A percentile compares a stretch with the other conserved stretches of the same genome.
Evolutionary conservation across 108 stramenopile species (phyloP).

Genomic region (Aurantiochytrium sp.): DNA sequence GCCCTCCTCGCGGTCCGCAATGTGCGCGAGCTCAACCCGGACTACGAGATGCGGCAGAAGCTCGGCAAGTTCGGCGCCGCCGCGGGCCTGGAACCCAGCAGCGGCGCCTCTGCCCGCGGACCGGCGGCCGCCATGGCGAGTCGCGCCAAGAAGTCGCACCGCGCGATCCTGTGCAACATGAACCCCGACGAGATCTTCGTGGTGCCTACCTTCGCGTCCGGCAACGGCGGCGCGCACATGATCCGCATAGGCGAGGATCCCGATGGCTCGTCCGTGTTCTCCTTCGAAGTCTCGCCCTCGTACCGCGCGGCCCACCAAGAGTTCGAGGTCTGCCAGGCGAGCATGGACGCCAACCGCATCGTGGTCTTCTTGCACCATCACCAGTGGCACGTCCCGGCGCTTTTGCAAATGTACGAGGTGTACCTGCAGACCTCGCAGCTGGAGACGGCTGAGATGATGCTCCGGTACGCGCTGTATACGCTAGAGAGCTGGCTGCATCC

Average conservation of each 20-base stretch:
- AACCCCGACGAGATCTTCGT: not conserved
- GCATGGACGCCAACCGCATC: not conserved
- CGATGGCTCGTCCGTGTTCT: not conserved
- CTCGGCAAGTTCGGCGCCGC: not conserved
- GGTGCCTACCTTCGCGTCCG: not conserved
- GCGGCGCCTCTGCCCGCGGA: not conserved
- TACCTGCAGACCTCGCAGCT: slow-evolving; percentile 9
- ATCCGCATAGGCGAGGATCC: not conserved
- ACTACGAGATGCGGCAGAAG: slow-evolving; percentile 2
- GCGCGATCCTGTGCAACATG: not conserved
- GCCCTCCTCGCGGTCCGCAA: not conserved
- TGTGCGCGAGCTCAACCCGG: not conserved
- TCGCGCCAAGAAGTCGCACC: not conserved
- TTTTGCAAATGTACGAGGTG: not conserved
- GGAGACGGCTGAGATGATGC: not conserved
- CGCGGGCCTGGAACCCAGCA: not conserved
- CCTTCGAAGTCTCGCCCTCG: not conserved
- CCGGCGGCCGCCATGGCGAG: not conserved
- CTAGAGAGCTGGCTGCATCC: not conserved
- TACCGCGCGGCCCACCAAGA: not conserved
- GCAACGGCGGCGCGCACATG: not conserved
- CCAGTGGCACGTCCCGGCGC: not conserved
- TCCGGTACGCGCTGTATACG: not conserved
- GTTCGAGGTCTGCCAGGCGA: not conserved
- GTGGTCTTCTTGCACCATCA: not conserved